These are phyloP conservation scores for Marasmius oreades DNA, from an alignment of 1,284 basidiomycete genomes.

Conservation along the genomic window DNA sequence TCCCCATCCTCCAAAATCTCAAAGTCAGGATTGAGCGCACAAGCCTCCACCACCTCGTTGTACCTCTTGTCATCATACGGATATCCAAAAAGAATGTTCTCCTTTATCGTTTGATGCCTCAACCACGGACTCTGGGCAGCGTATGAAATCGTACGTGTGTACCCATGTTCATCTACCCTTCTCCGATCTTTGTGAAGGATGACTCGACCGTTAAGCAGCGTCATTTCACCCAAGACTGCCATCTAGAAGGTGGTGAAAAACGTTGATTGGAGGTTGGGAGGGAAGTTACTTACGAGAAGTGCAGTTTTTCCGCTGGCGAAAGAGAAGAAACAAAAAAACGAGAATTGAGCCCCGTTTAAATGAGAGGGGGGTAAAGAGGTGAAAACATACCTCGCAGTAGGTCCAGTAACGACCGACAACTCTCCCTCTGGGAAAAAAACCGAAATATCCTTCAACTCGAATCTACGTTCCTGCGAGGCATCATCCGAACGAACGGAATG, in stretches of 20 bases:
- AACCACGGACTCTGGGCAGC: constrained; percentile 86
- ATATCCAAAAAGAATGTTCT: constrained; percentile 60
- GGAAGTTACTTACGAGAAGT: not conserved
- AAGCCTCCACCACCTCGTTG: constrained; percentile 48
- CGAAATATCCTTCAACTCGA: constrained; percentile 55
- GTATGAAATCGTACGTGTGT: constrained; percentile 79
- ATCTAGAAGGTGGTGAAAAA: not conserved
- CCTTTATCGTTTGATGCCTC: constrained; percentile 44
- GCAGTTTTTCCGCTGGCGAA: not conserved
- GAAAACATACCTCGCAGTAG: no score
- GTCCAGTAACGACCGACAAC: constrained; percentile 59
- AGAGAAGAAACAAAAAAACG: not conserved
- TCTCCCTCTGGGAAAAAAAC: constrained; percentile 70
- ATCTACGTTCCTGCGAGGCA: constrained; percentile 4
- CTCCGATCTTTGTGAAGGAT: constrained; percentile 65
- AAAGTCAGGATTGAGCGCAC: constrained; percentile 63
- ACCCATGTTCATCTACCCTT: constrained; percentile 59
- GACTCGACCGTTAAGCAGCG: constrained; percentile 51
- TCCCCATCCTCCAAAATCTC: constrained; percentile 62
- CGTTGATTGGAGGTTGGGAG: no score
- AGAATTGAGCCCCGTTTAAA: not conserved
- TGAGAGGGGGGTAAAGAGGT: no score
- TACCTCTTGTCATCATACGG: constrained; percentile 53
- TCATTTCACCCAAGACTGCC: constrained; percentile 22
- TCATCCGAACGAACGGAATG: not conserved